Conservation (phyloP, 2,329 filamentous ascomycete species). For the Torrubiellomyces zombiae region DNA sequence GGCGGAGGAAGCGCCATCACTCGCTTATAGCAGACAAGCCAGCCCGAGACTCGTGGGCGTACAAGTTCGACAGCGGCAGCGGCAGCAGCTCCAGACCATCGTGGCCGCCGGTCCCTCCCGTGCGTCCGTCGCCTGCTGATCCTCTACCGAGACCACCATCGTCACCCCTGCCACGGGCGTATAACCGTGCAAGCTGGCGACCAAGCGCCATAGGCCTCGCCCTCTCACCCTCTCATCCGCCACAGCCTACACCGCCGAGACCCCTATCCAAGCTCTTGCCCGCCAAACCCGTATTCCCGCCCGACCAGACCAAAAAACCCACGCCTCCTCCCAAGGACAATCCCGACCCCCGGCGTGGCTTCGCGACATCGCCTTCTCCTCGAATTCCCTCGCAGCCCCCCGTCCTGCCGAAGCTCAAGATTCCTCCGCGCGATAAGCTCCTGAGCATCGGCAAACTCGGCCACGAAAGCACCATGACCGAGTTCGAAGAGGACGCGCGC, state of each 20-base stretch:
- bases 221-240: slow-evolving; percentile 17
- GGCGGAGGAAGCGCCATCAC: slow-evolving; percentile 15
- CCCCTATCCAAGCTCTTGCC: slow-evolving; percentile 27
- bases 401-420: slow-evolving; percentile 12
- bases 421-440: slow-evolving; percentile 7
- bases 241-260: slow-evolving; percentile 12
- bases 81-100: slow-evolving; percentile 8
- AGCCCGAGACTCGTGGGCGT: slow-evolving; percentile 20
- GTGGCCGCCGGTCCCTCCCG: slow-evolving; percentile 12
- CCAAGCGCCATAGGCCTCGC: slow-evolving; percentile 27
- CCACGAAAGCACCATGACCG: slow-evolving; percentile 27
- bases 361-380: slow-evolving; percentile 5
- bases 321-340: slow-evolving; percentile 1
- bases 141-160: slow-evolving; percentile 5
- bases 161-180: slow-evolving; percentile 7
- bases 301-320: slow-evolving; percentile 1
- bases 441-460: neutral
- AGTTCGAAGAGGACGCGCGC: slow-evolving; percentile 35
- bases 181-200: slow-evolving; percentile 15
- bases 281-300: slow-evolving; percentile 25
- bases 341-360: neutral
- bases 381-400: slow-evolving; percentile 8
- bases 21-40: slow-evolving; percentile 2
- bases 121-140: slow-evolving; percentile 8
- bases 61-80: slow-evolving; percentile 12